Base-by-base conservation (phyloP, 352 stramenopile species). In the Pythium brassicae region DNA sequence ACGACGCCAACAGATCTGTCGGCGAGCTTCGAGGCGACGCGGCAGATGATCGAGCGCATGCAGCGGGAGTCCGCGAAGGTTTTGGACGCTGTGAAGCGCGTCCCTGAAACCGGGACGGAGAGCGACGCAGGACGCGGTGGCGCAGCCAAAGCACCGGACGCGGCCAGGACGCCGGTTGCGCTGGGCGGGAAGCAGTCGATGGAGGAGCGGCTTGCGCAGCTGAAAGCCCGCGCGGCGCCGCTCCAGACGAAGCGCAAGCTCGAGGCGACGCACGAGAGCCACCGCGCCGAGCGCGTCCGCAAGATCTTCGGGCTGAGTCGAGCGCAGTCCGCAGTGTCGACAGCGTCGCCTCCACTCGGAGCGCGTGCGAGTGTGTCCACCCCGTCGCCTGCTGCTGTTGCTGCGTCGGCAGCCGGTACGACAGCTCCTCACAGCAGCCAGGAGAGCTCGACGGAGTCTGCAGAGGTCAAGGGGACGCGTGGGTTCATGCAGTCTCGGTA, bases 401-500 rank as follows among this genome's bases (percentile, higher is more conserved):
- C 14, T 23, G 19, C 44, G n/a, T 34, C 9, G 7, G 22, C 44
- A 34, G 14, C 44, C 12, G 1, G n/a, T 20, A 32, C 44, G 17
- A 22, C 26, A 20, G 11, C 3, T 20, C 11, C 22, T 12, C 20
- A 7, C 15, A 22, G 11, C 15, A 59, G 19, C 53, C 34, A n/a
- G 4, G 53, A 52, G 29, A 42, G 52, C 15, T 19, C 29, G 32
- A 46, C 49, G 4, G 54, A 67, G 66, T 19, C 29, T 32, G 42
- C 49, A 4, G 54, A 67, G 66, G 50, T 39, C 45, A 68, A 20
- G 22, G 50, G 62, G 17, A 79, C 75, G 57, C 68, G 65, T 55
- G 72, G 76, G 52, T 79, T 74, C 42, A 70, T 79, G 50, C 61
- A 67, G 48, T 83, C 72, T 17, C 58, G 72, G 23, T 83, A 83